Base-by-base conservation (phyloP, 2,329 filamentous ascomycete genomes). In the Fusarium chlamydosporum region DNA sequence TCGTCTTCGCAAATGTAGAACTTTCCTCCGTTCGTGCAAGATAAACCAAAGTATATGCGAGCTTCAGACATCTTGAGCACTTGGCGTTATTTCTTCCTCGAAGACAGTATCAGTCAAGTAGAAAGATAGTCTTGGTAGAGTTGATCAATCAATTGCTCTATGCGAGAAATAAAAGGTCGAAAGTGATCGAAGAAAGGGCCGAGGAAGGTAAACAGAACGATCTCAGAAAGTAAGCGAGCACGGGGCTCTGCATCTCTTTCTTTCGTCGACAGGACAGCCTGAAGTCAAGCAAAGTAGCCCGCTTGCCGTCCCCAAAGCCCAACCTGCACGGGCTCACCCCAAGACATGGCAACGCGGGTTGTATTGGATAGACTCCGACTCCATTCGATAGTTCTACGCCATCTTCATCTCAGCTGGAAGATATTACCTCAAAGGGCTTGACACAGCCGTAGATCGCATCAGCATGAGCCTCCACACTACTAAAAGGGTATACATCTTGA, bases 1-100 rank as follows among this genome's bases (percentile, higher is more conserved):
- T 74, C 74, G 16, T 73, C 72, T 13, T 74, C 60, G 70, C 81
- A 82, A 59, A 81, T 74, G 73, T 82, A 82, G 41, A 81, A 81
- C 6, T 59, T 51, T 45, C 80, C 78, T 20, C 74, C 76, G 7
- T 60, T 54, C 4, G 76, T 74, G 63, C 81, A 82, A 26, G 68
- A 64, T 3, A 80, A 61, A 35, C 75, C 78, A 26, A 77, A 68
- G 27, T 61, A 38, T n/a, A 54, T 15, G 8, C 50, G 38, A 50
- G 66, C 42, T 29, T 57, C 35, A 34, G 72, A 65, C 71, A 71
- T 75, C 33, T 56, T 60, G 40, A 26, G 20, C 11, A 11, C 16
- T 37, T 18, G 4, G 26, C 12, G 35, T 63, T n/a, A 10, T 18
- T 48, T 37, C 40, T 20, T 40, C 31, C 35, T 11, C 33, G 15